These are phyloP conservation scores for Pilasporangium apinafurcum DNA, from an alignment of 352 stramenopile species.

Conservation along the genomic window DNA sequence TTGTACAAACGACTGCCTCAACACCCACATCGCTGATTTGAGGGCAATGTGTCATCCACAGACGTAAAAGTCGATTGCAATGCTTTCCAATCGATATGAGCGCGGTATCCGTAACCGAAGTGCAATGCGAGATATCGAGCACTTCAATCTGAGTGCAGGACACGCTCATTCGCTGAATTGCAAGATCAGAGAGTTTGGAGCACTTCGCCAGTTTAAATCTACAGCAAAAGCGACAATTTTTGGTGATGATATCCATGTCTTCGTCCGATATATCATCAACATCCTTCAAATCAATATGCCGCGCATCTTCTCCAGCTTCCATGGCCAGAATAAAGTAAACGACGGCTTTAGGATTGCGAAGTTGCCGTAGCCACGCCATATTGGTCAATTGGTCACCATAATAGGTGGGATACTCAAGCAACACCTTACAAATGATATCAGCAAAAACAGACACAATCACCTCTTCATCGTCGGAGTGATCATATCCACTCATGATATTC, in stretches of 20 bases:
- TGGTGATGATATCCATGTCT: constrained; percentile 58
- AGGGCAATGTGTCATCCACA: constrained; percentile 55
- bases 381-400: constrained; percentile 67
- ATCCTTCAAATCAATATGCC: constrained; percentile 43
- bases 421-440: constrained; percentile 59
- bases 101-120: constrained; percentile 45
- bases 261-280: constrained; percentile 36
- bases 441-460: constrained; percentile 41
- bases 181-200: constrained; percentile 22
- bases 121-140: constrained; percentile 75
- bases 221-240: constrained; percentile 45
- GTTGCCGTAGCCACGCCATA: constrained; percentile 49
- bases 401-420: constrained; percentile 50
- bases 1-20: constrained; percentile 45
- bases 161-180: constrained; percentile 28
- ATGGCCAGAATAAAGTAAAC: constrained; percentile 59
- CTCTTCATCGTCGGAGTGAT: constrained; percentile 34
- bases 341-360: constrained; percentile 41
- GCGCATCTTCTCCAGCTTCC: constrained; percentile 45
- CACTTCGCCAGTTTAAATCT: constrained; percentile 36
- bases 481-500: constrained; percentile 38
- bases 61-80: constrained; percentile 37
- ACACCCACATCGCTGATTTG: constrained; percentile 76
- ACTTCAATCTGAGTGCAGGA: constrained; percentile 63
- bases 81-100: constrained; percentile 42